Evolutionary conservation across 2,329 filamentous ascomycete genomes (phyloP).

Genomic region (Neofusicoccum kwambonambiense): DNA sequence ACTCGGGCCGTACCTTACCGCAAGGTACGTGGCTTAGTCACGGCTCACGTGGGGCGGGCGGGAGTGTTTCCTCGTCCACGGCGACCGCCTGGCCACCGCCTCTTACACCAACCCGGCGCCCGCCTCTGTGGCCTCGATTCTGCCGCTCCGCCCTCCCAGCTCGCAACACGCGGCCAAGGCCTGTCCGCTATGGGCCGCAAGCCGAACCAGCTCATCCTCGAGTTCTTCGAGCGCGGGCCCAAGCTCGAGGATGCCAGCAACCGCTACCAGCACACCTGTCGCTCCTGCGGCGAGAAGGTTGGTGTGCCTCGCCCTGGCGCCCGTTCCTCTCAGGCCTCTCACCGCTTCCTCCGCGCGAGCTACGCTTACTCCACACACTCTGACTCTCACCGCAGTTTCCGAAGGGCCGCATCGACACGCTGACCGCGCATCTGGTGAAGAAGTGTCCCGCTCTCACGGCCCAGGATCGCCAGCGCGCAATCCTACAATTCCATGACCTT

Average conservation of each 20-base stretch:
- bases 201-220: conserved; percentile 79
- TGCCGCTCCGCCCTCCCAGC: neutral
- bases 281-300: conserved; percentile 74
- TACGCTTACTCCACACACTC: conserved; percentile 16
- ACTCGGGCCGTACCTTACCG: neutral
- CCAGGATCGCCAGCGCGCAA: conserved; percentile 71
- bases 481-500: conserved; percentile 70
- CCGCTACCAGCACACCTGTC: conserved; percentile 88
- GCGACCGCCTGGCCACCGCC: neutral
- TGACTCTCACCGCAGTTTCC: conserved; percentile 57
- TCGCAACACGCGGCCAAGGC: neutral
- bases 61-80: neutral
- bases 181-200: conserved; percentile 68
- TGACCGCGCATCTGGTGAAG: conserved; percentile 79
- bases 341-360: conserved; percentile 15
- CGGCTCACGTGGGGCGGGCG: neutral
- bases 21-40: neutral
- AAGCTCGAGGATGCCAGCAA: conserved; percentile 90
- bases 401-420: conserved; percentile 81
- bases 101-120: neutral
- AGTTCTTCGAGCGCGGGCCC: conserved; percentile 82
- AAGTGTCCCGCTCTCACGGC: conserved; percentile 79
- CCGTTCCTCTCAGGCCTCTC: conserved; percentile 8
- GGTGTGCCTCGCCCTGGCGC: conserved; percentile 6
- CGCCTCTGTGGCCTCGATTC: neutral